Percentiles rank a stretch among this genome's conserved stretches.
phyloP scores from a whole-genome alignment of 768 basidiomycete species.

The Erythrobasidium yunnanense region DNA sequence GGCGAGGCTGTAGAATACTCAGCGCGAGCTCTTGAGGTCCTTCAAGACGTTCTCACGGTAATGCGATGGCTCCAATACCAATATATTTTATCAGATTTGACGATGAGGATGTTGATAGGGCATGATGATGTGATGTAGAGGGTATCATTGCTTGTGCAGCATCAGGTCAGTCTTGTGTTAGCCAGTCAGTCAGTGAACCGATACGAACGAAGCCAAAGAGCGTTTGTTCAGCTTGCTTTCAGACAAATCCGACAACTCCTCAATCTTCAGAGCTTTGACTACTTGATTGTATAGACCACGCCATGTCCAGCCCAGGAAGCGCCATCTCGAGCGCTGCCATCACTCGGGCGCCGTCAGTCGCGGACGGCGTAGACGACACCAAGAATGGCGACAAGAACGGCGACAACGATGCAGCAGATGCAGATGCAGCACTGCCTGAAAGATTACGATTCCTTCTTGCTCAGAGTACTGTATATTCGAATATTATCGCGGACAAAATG shows the following conservation, averaged over 20 bases:
- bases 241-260: too few relatives aligned
- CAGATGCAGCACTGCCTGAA: neutral
- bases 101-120: too few relatives aligned
- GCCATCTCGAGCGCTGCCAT: neutral
- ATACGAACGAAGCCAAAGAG: too few relatives aligned
- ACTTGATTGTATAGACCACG: constrained; percentile 12
- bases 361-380: neutral
- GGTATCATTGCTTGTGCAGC: too few relatives aligned
- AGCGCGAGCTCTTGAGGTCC: too few relatives aligned
- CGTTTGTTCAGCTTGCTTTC: too few relatives aligned
- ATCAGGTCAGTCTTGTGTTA: too few relatives aligned
- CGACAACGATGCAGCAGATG: neutral
- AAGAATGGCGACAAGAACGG: neutral
- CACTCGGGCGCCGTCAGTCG: constrained; percentile 7
- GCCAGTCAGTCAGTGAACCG: too few relatives aligned
- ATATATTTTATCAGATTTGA: neutral
- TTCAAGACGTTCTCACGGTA: too few relatives aligned
- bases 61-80: neutral
- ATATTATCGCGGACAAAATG: constrained; percentile 30
- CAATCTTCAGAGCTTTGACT: too few relatives aligned
- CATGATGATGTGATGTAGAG: too few relatives aligned
- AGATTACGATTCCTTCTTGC: constrained; percentile 5
- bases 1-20: constrained; percentile 8
- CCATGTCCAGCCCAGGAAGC: neutral
- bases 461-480: constrained; percentile 7